phyloP scores from a whole-genome alignment of 208 protist genomes.

The Endotrypanum monterogeii region DNA sequence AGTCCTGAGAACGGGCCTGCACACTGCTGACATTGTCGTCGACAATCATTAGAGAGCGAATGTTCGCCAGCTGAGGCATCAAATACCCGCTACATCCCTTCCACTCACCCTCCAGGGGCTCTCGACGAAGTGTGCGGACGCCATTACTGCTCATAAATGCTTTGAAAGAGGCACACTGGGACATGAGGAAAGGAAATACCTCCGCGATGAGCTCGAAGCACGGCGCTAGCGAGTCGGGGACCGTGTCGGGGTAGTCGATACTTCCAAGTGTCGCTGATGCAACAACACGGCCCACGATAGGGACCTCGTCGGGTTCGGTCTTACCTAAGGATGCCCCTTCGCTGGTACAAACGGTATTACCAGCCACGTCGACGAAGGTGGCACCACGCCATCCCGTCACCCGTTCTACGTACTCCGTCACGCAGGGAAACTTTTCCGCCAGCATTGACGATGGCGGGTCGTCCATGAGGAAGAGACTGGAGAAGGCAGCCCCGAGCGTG shows the following conservation, averaged over 20 bases:
- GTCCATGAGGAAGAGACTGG: conserved; percentile 76
- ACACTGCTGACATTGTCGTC: conserved; percentile 74
- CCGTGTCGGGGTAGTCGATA: conserved; percentile 58
- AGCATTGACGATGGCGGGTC: conserved; percentile 71
- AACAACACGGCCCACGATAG: neutral
- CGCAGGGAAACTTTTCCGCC: conserved; percentile 60
- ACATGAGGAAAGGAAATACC: conserved; percentile 87
- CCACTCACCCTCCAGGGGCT: conserved; percentile 65
- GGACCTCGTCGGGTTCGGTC: neutral
- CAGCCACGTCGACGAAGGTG: conserved; percentile 14
- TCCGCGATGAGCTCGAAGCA: conserved; percentile 74
- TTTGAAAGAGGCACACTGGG: conserved; percentile 79
- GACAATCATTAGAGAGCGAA: conserved; percentile 89
- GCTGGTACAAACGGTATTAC: neutral
- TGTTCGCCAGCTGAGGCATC: conserved; percentile 62
- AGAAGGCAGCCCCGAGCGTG: conserved; percentile 75
- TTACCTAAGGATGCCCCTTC: neutral
- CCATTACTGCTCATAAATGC: conserved; percentile 80
- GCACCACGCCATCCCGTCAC: conserved; percentile 77
- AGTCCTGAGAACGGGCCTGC: conserved; percentile 63
- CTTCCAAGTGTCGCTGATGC: neutral
- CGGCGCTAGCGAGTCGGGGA: conserved; percentile 69
- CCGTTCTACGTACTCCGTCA: conserved; percentile 74
- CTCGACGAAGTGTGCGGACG: conserved; percentile 48
- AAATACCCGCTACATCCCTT: conserved; percentile 81